Base-by-base conservation (phyloP, 2,329 filamentous ascomycete genomes). In the Conoideocrella luteorostrata region DNA sequence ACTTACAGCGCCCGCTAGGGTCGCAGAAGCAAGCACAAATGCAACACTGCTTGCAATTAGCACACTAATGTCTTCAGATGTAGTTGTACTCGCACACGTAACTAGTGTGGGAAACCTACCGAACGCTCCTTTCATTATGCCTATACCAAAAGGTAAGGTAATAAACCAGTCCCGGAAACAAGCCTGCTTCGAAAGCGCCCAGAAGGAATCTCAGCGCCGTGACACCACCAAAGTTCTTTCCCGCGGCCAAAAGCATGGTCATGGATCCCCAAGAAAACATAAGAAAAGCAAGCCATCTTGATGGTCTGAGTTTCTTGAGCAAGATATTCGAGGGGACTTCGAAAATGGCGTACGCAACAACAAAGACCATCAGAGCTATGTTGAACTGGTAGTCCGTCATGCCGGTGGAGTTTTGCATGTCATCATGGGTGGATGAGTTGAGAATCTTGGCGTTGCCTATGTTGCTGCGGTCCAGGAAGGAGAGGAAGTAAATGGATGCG, bases 81-180 rank as follows among this genome's bases (percentile, higher is more conserved):
- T 2, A 13, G 9, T 15, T 15, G n/a, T 15, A 15, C 11, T 34
- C 32, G 4, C 1, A 3, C 11, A 17, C n/a, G n/a, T n/a, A n/a
- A n/a, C n/a, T n/a, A n/a, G n/a, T n/a, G n/a, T n/a, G n/a, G n/a
- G n/a, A n/a, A 34, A 54, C 59, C 48, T 42, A 63, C 59, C 63
- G 74, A n/a, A 87, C 64, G 18, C 82, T 84, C 4, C 86, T 73
- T 62, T 89, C 84, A 15, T 78, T 73, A 51, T 79, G 77, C 35
- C 75, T 80, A 60, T 89, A 89, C 73, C 86, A 88, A 48, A 87
- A 78, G 0, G 84, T 88, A 38, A 89, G 66, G 52, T 86, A 87
- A 60, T 80, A 67, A 0, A 79, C 75, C 51, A 86, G 63, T 0
- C 62, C 61, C 0, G 62, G 62, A 48, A 87, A 87, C 1, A 88